Conservation (phyloP, 768 basidiomycete species). For the Trametes maxima region DNA sequence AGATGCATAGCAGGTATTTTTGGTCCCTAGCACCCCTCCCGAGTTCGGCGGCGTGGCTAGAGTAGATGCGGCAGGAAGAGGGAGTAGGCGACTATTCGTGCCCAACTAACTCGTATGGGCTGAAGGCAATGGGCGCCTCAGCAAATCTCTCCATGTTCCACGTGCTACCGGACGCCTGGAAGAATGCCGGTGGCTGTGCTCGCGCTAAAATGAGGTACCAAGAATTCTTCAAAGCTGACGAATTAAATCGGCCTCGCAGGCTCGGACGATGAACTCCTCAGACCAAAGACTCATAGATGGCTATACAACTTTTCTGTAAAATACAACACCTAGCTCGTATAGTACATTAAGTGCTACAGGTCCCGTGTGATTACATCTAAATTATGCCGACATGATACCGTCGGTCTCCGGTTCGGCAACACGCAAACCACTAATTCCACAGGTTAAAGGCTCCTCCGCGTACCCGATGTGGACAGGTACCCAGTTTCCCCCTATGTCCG, state of each 20-base stretch:
- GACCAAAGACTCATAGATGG: no score
- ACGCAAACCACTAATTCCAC: background rate
- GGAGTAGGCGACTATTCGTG: background rate
- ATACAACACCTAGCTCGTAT: no score
- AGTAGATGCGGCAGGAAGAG: background rate
- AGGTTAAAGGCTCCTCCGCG: background rate
- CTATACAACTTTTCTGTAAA: background rate
- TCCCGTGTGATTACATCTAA: no score
- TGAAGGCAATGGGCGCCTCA: background rate
- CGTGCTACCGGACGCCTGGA: background rate
- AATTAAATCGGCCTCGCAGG: no score
- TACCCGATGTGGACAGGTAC: background rate
- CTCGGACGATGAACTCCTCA: background rate
- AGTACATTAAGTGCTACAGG: no score
- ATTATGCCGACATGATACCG: no score
- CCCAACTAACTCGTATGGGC: background rate
- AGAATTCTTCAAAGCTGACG: background rate
- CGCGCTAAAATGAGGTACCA: no score
- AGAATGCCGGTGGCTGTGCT: conserved; percentile 2
- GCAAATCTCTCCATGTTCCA: background rate
- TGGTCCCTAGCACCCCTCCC: background rate
- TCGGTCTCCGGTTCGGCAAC: no score
- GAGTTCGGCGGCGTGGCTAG: background rate
- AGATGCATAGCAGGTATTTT: conserved; percentile 48
- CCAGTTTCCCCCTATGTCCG: background rate